Conservation (phyloP, 192 early-diverging fungal genomes). For the Podila verticillata region DNA sequence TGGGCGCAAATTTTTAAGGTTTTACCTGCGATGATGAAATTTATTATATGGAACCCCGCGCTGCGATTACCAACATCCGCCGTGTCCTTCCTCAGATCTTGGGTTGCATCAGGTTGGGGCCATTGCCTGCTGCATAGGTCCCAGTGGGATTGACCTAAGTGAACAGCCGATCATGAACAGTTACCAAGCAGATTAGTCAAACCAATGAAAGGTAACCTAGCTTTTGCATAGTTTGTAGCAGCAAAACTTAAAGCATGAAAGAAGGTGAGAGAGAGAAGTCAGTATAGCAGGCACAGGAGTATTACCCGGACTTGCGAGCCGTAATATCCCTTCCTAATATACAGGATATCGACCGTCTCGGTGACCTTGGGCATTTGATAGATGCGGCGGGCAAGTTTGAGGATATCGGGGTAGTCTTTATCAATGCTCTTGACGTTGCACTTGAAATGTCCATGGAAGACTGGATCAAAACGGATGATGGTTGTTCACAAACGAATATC, state of each 20-base stretch:
- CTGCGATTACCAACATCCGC: too few species aligned
- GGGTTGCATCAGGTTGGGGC: constrained; percentile 60
- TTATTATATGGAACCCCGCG: too few species aligned
- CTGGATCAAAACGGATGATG: constrained; percentile 94
- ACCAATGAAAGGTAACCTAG: too few species aligned
- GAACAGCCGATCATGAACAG: too few species aligned
- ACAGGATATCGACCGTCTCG: constrained; percentile 92
- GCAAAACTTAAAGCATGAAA: too few species aligned
- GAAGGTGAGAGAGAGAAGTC: too few species aligned
- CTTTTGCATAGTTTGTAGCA: too few species aligned
- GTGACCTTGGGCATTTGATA: constrained; percentile 84
- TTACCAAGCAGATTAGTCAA: too few species aligned
- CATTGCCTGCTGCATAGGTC: constrained; percentile 79
- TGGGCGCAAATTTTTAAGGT: too few species aligned
- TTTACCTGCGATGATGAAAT: too few species aligned
- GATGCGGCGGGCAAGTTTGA: constrained; percentile 84
- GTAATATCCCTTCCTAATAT: constrained; percentile 97
- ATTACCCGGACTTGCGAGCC: constrained; percentile 70
- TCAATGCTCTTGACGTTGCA: constrained; percentile 88
- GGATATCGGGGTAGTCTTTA: constrained; percentile 87
- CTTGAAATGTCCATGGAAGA: constrained; percentile 96
- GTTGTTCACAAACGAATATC: constrained; percentile 97
- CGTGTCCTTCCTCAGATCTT: not conserved
- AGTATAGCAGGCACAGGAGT: too few species aligned
- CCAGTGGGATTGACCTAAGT: constrained; percentile 88